Evolutionary conservation across 225 moss, liverwort and hornwort genomes (phyloP).

Genomic region (Bryum argenteum): DNA sequence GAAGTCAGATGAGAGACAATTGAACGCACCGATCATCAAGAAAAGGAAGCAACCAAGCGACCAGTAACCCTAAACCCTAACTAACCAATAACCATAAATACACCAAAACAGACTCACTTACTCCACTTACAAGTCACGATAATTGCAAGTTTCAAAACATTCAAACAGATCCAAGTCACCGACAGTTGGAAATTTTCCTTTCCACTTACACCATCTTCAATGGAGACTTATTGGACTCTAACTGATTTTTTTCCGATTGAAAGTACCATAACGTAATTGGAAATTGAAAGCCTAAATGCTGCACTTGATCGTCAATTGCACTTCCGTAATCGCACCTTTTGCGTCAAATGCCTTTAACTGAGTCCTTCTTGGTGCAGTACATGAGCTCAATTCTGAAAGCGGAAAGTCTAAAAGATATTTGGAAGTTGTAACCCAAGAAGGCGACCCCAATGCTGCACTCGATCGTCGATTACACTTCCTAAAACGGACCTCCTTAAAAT

Average conservation of each 20-base stretch:
- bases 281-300: no score
- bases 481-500: not conserved
- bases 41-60: not conserved
- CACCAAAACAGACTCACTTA: not conserved
- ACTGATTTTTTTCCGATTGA: not conserved
- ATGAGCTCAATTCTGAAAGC: no score
- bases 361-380: no score
- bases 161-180: no score
- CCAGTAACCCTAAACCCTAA: slow-evolving; percentile 15
- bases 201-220: no score
- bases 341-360: no score
- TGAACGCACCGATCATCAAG: no score
- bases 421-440: not conserved
- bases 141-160: no score
- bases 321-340: not conserved
- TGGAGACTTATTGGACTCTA: not conserved
- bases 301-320: not conserved
- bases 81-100: not conserved
- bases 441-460: slow-evolving; percentile 12
- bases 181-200: no score
- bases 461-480: not conserved
- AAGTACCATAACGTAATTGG: not conserved
- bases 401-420: no score
- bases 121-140: not conserved
- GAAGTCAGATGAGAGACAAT: no score